Evolutionary conservation across 1,284 basidiomycete genomes (phyloP).

Genomic region (Sanghuangporus baumii): DNA sequence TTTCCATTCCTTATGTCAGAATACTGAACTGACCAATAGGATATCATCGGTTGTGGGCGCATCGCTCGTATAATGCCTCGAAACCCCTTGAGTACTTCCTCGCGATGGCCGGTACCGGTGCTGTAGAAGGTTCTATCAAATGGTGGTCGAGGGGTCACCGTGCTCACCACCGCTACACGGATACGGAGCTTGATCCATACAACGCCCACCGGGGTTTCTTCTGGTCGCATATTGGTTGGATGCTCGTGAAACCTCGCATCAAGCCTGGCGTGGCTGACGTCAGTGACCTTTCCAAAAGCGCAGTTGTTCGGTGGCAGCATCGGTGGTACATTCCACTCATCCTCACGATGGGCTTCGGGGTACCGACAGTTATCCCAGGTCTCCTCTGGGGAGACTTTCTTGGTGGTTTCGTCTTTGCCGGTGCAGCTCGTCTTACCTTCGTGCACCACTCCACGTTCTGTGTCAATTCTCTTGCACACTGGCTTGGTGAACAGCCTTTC

Average conservation of each 20-base stretch:
- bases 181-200: constrained; percentile 94
- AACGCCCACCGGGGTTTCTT: constrained; percentile 81
- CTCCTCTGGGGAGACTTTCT: constrained; percentile 79
- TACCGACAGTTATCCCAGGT: constrained; percentile 77
- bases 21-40: constrained; percentile 39
- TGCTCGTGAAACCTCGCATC: constrained; percentile 84
- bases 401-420: constrained; percentile 87
- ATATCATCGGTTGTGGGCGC: constrained; percentile 92
- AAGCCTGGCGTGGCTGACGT: constrained; percentile 88
- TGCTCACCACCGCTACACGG: constrained; percentile 92
- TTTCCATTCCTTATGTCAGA: neutral
- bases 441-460: constrained; percentile 96
- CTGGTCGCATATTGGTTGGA: constrained; percentile 89
- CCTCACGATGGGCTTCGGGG: constrained; percentile 63
- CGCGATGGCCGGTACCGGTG: constrained; percentile 76
- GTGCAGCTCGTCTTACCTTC: constrained; percentile 73
- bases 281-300: constrained; percentile 75
- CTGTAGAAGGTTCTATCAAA: constrained; percentile 86
- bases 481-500: constrained; percentile 88
- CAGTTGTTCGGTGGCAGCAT: constrained; percentile 85
- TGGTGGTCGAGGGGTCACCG: constrained; percentile 96
- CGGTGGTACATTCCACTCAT: constrained; percentile 72
- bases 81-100: constrained; percentile 74
- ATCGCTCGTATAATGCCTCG: constrained; percentile 87
- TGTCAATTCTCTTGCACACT: constrained; percentile 93